Conservation (phyloP, 768 basidiomycete genomes). For the Amanita molliuscula region DNA sequence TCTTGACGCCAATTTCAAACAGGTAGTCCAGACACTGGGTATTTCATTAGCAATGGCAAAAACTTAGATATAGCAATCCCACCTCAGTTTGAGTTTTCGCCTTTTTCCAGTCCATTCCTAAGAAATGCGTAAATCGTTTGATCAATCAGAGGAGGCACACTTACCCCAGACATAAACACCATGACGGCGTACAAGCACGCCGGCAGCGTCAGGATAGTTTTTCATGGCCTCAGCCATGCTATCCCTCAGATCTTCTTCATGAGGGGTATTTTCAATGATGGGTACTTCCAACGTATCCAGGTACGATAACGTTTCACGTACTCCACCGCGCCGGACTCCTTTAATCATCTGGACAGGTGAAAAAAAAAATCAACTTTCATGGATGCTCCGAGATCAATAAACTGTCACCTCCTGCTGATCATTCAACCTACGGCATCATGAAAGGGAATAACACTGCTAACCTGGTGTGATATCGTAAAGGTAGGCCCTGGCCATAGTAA, state of each 20-base stretch:
- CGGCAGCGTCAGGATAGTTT: conserved; percentile 70
- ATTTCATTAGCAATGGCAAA: neutral
- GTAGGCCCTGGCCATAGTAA: conserved; percentile 60
- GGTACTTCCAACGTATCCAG: conserved; percentile 79
- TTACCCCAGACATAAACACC: conserved; percentile 86
- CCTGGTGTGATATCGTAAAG: conserved; percentile 81
- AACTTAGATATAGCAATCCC: neutral
- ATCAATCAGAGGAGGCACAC: conserved; percentile 7
- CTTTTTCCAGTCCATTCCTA: conserved; percentile 70
- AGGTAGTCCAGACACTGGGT: conserved; percentile 79
- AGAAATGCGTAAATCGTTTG: conserved; percentile 1
- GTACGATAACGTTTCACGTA: conserved; percentile 68
- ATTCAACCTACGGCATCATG: conserved; percentile 5
- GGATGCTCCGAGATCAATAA: conserved; percentile 20
- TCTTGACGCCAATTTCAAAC: conserved; percentile 81
- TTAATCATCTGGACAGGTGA: conserved; percentile 72
- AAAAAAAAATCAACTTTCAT: neutral
- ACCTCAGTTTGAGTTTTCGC: conserved; percentile 86
- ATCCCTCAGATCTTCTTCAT: conserved; percentile 82
- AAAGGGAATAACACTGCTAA: conserved; percentile 15
- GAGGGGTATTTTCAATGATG: conserved; percentile 86
- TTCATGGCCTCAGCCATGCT: conserved; percentile 84
- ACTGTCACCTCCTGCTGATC: conserved; percentile 20
- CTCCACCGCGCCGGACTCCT: conserved; percentile 69
- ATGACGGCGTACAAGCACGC: conserved; percentile 66